Conservation (phyloP, 2,329 filamentous ascomycete genomes). For the Calycina marina region DNA sequence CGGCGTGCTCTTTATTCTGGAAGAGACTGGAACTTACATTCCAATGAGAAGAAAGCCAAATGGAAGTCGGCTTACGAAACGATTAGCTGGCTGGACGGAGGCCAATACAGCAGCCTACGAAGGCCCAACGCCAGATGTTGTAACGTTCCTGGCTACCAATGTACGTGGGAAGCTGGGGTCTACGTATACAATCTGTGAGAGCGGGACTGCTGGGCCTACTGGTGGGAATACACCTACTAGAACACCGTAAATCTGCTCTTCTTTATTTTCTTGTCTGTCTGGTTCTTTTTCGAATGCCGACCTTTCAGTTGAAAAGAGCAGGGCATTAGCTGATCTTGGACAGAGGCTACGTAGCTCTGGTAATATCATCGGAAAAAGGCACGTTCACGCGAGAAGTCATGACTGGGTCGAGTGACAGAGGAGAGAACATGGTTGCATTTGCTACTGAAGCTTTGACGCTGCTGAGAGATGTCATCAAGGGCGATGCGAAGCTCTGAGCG, state of each 20-base stretch:
- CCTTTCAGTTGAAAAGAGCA: neutral
- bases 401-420: constrained; percentile 38
- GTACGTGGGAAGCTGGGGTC: constrained; percentile 37
- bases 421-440: constrained; percentile 49
- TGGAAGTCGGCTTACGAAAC: no score
- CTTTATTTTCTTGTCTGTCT: no score
- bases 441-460: constrained; percentile 40
- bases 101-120: constrained; percentile 34
- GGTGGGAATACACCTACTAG: constrained; percentile 40
- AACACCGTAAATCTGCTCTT: constrained; percentile 29
- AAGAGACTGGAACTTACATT: no score
- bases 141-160: constrained; percentile 38
- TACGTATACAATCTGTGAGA: constrained; percentile 44
- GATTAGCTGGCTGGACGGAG: constrained; percentile 42
- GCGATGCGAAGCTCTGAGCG: constrained; percentile 20
- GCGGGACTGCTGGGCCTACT: constrained; percentile 49
- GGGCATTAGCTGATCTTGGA: constrained; percentile 1
- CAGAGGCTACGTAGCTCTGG: constrained; percentile 47
- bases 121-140: constrained; percentile 44
- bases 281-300: no score
- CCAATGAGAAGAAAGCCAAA: no score
- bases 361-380: constrained; percentile 38
- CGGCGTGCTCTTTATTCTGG: neutral
- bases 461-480: constrained; percentile 38
- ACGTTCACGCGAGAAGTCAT: constrained; percentile 38